A percentile compares a stretch with the other conserved stretches of the same genome.
These are phyloP conservation scores for Clathrospora elynae DNA, from an alignment of 2,329 filamentous ascomycete genomes.

Conservation along the genomic window DNA sequence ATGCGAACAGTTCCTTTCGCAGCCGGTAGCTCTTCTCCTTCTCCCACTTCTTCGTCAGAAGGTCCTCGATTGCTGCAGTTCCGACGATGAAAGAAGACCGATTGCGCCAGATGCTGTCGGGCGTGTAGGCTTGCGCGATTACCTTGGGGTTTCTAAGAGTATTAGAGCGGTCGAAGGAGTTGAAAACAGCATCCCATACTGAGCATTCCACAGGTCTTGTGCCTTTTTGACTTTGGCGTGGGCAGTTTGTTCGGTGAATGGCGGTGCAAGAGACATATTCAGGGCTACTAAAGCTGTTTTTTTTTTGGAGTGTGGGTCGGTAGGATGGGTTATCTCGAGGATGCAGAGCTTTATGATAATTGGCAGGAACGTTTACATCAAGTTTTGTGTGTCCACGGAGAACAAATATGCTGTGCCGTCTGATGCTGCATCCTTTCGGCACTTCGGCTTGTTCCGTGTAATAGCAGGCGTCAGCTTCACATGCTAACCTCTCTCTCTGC, in stretches of 20 bases:
- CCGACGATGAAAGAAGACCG: slow-evolving; percentile 71
- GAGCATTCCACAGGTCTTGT: slow-evolving; percentile 82
- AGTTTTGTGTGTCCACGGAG: too few relatives aligned
- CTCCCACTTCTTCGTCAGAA: slow-evolving; percentile 75
- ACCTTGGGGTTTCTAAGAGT: slow-evolving; percentile 63
- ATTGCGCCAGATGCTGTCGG: slow-evolving; percentile 81
- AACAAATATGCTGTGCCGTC: too few relatives aligned
- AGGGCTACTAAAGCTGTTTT: background rate
- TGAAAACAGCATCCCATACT: slow-evolving; percentile 52
- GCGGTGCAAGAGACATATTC: slow-evolving; percentile 62
- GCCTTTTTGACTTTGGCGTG: slow-evolving; percentile 79
- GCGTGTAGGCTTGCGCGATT: slow-evolving; percentile 75
- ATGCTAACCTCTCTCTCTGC: too few relatives aligned
- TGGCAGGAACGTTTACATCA: too few relatives aligned
- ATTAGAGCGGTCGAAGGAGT: slow-evolving; percentile 9
- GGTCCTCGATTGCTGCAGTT: slow-evolving; percentile 68
- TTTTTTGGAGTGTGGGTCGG: background rate
- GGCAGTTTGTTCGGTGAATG: slow-evolving; percentile 76
- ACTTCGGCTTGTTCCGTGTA: too few relatives aligned
- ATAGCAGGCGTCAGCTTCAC: too few relatives aligned
- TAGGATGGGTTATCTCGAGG: background rate
- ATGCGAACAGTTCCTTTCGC: slow-evolving; percentile 83
- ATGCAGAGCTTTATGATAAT: background rate
- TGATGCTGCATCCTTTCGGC: slow-evolving; percentile 8
- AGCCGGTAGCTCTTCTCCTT: slow-evolving; percentile 73